Percentiles rank a stretch among this genome's conserved stretches.
These are phyloP conservation scores for Cryptococcus sp. DNA, from an alignment of 1,284 basidiomycete species.

Conservation along the genomic window DNA sequence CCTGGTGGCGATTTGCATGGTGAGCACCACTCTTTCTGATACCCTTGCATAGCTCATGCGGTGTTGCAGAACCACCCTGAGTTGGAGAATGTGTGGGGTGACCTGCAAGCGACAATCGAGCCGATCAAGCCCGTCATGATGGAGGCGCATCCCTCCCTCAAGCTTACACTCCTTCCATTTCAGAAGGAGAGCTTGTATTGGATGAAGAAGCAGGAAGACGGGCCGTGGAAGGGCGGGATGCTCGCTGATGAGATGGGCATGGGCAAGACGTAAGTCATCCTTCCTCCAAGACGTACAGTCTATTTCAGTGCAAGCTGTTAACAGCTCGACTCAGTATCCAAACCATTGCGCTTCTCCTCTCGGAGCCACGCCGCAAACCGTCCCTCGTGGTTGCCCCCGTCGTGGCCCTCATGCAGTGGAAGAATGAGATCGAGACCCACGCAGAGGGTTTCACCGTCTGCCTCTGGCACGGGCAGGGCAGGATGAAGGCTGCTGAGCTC, in stretches of 20 bases:
- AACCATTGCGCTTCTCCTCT: conserved; percentile 84
- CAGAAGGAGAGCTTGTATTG: conserved; percentile 91
- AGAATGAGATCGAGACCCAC: conserved; percentile 84
- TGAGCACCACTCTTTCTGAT: conserved; percentile 24
- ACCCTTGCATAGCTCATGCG: neutral
- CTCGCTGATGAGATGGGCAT: conserved; percentile 77
- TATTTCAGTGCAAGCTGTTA: neutral
- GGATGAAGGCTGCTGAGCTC: conserved; percentile 62
- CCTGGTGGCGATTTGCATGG: conserved; percentile 60
- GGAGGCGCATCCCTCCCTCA: conserved; percentile 75
- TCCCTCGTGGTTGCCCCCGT: conserved; percentile 94
- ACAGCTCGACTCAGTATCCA: conserved; percentile 67
- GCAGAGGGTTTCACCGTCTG: conserved; percentile 72
- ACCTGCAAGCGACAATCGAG: conserved; percentile 65
- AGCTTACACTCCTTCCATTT: conserved; percentile 60
- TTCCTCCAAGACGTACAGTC: neutral
- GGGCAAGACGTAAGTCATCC: conserved; percentile 65
- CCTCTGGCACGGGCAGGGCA: conserved; percentile 81
- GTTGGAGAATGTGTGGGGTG: conserved; percentile 81
- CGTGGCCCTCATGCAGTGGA: conserved; percentile 98
- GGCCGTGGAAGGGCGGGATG: conserved; percentile 87
- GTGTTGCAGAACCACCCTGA: conserved; percentile 57
- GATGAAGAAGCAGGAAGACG: conserved; percentile 92
- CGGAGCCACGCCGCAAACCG: conserved; percentile 62
- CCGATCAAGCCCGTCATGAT: conserved; percentile 67